Conservation (phyloP, 202 grass and related monocot species). For the Carex sylvatica region DNA sequence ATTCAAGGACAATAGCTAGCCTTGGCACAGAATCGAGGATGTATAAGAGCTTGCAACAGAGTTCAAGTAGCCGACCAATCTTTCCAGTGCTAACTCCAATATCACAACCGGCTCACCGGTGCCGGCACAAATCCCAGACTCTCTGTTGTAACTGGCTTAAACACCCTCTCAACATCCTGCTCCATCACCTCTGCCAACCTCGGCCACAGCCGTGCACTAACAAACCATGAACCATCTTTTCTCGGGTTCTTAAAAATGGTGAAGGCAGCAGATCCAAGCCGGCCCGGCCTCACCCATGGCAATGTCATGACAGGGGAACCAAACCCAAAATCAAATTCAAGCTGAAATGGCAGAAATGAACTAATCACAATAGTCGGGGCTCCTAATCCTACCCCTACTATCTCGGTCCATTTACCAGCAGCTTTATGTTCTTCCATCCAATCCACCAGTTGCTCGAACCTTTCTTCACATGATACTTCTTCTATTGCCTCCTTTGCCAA, state of each 20-base stretch:
- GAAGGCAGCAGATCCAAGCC: slow-evolving; percentile 44
- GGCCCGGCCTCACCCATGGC: slow-evolving; percentile 42
- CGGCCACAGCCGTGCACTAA: slow-evolving; percentile 54
- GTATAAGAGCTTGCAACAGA: background rate
- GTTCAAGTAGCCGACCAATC: background rate
- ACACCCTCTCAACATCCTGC: slow-evolving; percentile 35
- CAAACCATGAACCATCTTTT: slow-evolving; percentile 58
- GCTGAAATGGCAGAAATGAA: slow-evolving; percentile 40
- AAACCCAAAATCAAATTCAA: slow-evolving; percentile 63
- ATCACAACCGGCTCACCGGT: slow-evolving; percentile 44
- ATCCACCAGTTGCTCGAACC: slow-evolving; percentile 66
- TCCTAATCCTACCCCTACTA: slow-evolving; percentile 49
- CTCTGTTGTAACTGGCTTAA: slow-evolving; percentile 43
- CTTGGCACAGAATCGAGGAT: background rate
- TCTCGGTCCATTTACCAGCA: slow-evolving; percentile 63
- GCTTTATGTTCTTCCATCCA: slow-evolving; percentile 68
- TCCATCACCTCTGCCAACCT: slow-evolving; percentile 47
- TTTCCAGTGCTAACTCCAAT: background rate
- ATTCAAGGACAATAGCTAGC: background rate
- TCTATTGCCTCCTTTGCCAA: slow-evolving; percentile 38
- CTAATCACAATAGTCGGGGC: slow-evolving; percentile 46
- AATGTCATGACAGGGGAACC: slow-evolving; percentile 40
- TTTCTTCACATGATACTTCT: slow-evolving; percentile 44
- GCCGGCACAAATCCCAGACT: slow-evolving; percentile 33
- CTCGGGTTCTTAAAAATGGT: slow-evolving; percentile 33